Base-by-base conservation (phyloP, 768 basidiomycete species). In the Boletus rex-veris region DNA sequence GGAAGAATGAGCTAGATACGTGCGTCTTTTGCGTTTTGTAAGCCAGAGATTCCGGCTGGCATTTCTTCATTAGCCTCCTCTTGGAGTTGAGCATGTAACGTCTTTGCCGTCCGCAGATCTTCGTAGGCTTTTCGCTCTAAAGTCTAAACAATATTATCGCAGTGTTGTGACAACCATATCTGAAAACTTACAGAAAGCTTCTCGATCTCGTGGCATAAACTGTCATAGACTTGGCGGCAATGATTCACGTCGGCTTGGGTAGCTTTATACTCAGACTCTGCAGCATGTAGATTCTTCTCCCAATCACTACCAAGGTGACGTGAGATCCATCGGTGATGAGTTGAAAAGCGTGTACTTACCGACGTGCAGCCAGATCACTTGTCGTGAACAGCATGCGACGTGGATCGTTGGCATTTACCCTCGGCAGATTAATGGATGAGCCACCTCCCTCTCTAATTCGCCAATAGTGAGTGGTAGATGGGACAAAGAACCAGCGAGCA, bases 11-110 rank as follows among this genome's bases (percentile, higher is more conserved):
- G 28, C 30, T 30, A 19, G 35, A 53, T 30, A 64, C 78, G 28
- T 59, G 84, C 87, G 59, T 75, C 66, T 64, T 82, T 80, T 5
- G 77, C 80, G 11, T 69, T 74, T 54, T 85, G 74, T 14, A 88
- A 71, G 14, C 77, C 79, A 19, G 78, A 73, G n/a, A 88, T 74
- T 59, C 80, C 78, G 7, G 80, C 80, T 2, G 88, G 85, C 66
- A 86, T 72, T 12, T 88, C 86, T 18, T 88, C 85, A 52, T 86
- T 87, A 12, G 78, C 77, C 56, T 87, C 85, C 35, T 78, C 72
- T 57, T 85, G 80, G 16, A 88, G 64, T 19, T 70, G 69, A 30
- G 64, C 61, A 38, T 80, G 68, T 2, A 57, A 60, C 7, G 55
- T 33, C 64, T 75, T 82, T 30, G 75, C 73, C 7, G 44, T 44